Base-by-base conservation (phyloP, 345 rosid species). In the Eutrema japonicum region DNA sequence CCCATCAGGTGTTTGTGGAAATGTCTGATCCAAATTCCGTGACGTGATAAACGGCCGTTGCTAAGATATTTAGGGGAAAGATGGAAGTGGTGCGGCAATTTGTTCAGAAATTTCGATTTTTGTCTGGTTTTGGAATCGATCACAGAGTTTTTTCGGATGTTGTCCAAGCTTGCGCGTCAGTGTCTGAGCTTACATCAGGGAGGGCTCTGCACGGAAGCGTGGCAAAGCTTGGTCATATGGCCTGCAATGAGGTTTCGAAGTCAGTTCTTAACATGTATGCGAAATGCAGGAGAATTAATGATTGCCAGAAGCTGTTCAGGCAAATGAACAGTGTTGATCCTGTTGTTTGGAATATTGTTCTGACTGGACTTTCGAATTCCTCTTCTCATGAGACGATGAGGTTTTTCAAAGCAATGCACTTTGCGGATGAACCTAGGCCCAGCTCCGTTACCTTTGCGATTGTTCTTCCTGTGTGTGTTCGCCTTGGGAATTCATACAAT, bases 221-320 rank as follows among this genome's bases (percentile, higher is more conserved):
- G 27, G 29, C 74, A 9, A 90, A 84, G 80, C 66, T 68, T 12
- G 98, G 96, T 12, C 87, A 81, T 74, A 52, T 82, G 11, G 65
- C 77, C 29, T 88, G 91, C 77, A 78, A 50, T 12, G 73, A 58
- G 45, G 82, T 90, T 14, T 87, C 91, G 8, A 92, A 92, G 76
- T 88, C 91, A 5, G 63, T 90, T 59, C 95, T 92, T 55, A 87
- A 90, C 83, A 65, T 88, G 88, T 87, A 88, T 79, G 91, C 93
- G 40, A 92, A 88, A 72, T 87, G 88, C 41, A 82, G 87, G 61
- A 83, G 74, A 46, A 70, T 85, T 9, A 70, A 45, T 76, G 95
- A 92, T 72, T 88, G 84, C 82, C 65, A 67, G 62, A 78, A 74
- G 71, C 74, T 92, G 42, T 92, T 89, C 52, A 77, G 68, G 43